phyloP scores from a whole-genome alignment of 2,329 filamentous ascomycete species.

The Ophiocordyceps unilateralis region DNA sequence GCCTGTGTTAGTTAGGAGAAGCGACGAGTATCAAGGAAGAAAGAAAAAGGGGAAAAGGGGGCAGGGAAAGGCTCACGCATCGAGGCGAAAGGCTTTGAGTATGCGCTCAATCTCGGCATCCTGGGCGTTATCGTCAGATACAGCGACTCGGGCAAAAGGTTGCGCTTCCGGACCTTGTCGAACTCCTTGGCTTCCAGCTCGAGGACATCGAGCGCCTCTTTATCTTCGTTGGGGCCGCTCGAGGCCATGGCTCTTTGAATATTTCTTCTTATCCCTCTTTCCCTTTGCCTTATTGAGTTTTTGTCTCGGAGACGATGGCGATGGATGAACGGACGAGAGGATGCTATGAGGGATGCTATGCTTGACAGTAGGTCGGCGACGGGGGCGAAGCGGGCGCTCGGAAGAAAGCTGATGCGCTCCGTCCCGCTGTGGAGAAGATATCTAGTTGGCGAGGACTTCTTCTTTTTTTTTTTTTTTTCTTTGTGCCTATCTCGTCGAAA shows the following conservation, averaged over 20 bases:
- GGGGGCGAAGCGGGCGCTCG: neutral
- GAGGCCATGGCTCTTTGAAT: too few relatives aligned
- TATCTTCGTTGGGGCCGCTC: neutral
- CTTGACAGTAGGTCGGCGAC: too few relatives aligned
- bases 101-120: constrained; percentile 95
- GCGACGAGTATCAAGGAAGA: too few relatives aligned
- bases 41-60: neutral
- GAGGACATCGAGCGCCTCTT: constrained; percentile 61
- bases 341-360: too few relatives aligned
- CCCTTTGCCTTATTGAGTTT: too few relatives aligned
- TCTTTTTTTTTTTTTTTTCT: neutral
- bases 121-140: too few relatives aligned
- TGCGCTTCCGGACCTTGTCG: constrained; percentile 46
- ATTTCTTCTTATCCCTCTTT: too few relatives aligned
- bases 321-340: too few relatives aligned
- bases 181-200: constrained; percentile 80
- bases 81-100: constrained; percentile 66
- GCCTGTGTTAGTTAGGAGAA: too few relatives aligned
- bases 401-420: neutral
- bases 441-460: too few relatives aligned
- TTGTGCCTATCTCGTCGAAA: neutral
- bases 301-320: too few relatives aligned
- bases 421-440: neutral
- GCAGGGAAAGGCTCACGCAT: constrained; percentile 26
- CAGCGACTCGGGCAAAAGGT: too few relatives aligned